These are phyloP conservation scores for Boletus vermiculosoides DNA, from an alignment of 768 basidiomycete genomes.

Conservation along the genomic window DNA sequence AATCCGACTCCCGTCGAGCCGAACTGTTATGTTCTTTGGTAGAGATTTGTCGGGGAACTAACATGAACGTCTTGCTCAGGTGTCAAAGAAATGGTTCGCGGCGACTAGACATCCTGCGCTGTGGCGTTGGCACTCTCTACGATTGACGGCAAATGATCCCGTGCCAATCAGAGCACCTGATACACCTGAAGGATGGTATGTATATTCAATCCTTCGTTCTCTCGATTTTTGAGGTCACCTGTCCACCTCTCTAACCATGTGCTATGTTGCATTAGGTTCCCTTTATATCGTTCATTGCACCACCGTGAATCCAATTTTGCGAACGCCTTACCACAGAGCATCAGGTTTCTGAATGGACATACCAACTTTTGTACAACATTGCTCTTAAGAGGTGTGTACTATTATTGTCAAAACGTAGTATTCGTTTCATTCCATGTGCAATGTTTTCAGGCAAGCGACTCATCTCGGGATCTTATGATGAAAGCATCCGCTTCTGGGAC, in stretches of 20 bases:
- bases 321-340: constrained; percentile 68
- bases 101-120: constrained; percentile 58
- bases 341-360: constrained; percentile 80
- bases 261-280: constrained; percentile 40
- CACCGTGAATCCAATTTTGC: constrained; percentile 85
- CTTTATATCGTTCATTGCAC: constrained; percentile 76
- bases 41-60: not conserved
- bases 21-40: not conserved
- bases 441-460: constrained; percentile 58
- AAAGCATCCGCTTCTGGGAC: constrained; percentile 93
- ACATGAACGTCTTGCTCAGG: constrained; percentile 22
- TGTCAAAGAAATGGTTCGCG: constrained; percentile 43
- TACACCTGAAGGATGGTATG: constrained; percentile 72
- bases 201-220: constrained; percentile 5
- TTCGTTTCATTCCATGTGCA: not conserved
- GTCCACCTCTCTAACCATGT: not conserved
- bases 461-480: constrained; percentile 89
- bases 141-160: constrained; percentile 72
- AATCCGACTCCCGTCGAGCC: not conserved
- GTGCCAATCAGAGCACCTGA: constrained; percentile 59
- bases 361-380: constrained; percentile 87
- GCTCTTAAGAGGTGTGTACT: constrained; percentile 49
- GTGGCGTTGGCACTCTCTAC: constrained; percentile 75
- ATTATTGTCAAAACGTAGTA: not conserved
- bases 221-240: not conserved